Percentiles rank a stretch among this genome's conserved stretches.
These are phyloP conservation scores for Fragilaria radians DNA, from an alignment of 108 stramenopile genomes.

Conservation along the genomic window DNA sequence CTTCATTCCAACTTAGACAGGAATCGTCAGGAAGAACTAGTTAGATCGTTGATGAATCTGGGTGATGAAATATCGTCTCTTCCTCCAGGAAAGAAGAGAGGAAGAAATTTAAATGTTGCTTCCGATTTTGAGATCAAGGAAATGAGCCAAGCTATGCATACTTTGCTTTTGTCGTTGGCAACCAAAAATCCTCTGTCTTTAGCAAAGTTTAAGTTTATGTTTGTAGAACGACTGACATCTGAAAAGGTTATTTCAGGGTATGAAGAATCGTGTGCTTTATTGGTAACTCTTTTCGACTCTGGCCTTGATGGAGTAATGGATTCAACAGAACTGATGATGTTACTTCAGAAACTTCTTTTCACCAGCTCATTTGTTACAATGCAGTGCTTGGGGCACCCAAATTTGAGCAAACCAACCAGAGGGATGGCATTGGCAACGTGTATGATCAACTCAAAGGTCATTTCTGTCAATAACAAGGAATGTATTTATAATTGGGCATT, in stretches of 20 bases:
- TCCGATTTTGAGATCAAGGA: not conserved
- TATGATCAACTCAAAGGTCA: not conserved
- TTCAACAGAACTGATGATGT: conserved; percentile 6
- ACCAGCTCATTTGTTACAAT: conserved; percentile 3
- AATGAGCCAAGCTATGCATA: conserved; percentile 2
- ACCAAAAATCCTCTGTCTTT: not conserved
- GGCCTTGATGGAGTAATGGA: conserved; percentile 12
- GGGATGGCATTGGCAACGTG: conserved; percentile 6
- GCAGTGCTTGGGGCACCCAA: not conserved
- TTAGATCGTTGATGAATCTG: conserved; percentile 1
- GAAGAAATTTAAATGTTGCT: not conserved
- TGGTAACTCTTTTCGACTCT: conserved; percentile 14
- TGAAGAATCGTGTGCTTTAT: not conserved
- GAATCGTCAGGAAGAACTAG: conserved; percentile 5
- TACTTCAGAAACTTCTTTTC: conserved; percentile 17
- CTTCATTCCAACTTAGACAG: not conserved
- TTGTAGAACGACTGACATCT: conserved; percentile 3
- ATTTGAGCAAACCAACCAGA: not conserved
- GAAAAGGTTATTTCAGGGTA: not conserved
- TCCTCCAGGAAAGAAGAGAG: not conserved
- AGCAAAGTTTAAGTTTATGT: not conserved
- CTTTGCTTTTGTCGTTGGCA: not conserved
- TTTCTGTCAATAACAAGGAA: conserved; percentile 1
- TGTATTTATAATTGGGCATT: conserved; percentile 10
- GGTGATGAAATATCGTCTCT: not conserved